Evolutionary conservation across 2,329 filamentous ascomycete species (phyloP).

Genomic region (Penicillium sclerotigenum): DNA sequence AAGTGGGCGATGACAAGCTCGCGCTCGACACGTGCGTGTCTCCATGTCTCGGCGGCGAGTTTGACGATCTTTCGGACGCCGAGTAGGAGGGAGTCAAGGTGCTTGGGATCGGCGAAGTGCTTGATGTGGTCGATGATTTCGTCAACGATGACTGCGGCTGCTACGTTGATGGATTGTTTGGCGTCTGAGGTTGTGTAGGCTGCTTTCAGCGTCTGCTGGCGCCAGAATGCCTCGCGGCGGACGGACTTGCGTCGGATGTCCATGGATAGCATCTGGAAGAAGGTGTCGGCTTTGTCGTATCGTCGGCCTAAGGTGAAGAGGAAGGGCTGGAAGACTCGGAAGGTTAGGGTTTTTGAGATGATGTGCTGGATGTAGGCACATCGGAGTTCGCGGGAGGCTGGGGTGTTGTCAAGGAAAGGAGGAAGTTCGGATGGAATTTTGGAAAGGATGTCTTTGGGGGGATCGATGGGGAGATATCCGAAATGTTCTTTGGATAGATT

Average conservation of each 20-base stretch:
- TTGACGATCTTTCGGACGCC: constrained; percentile 56
- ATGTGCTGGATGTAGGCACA: constrained; percentile 55
- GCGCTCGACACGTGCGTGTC: constrained; percentile 56
- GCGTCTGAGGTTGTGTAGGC: constrained; percentile 56
- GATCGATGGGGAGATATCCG: constrained; percentile 50
- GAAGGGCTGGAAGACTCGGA: constrained; percentile 57
- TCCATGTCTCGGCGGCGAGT: constrained; percentile 57
- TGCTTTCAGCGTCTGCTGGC: constrained; percentile 57
- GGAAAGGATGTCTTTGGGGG: constrained; percentile 49
- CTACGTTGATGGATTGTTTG: constrained; percentile 55
- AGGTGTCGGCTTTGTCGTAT: constrained; percentile 55
- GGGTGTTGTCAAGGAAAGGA: constrained; percentile 53
- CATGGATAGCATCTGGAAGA: constrained; percentile 54
- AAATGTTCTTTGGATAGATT: constrained; percentile 53
- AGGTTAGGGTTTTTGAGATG: constrained; percentile 56
- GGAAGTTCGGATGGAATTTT: constrained; percentile 54
- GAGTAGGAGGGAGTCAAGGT: constrained; percentile 50
- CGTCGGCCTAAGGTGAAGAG: constrained; percentile 54
- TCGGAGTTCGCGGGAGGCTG: constrained; percentile 51
- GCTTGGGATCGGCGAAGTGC: constrained; percentile 51
- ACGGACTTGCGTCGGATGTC: constrained; percentile 57
- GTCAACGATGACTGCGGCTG: constrained; percentile 54
- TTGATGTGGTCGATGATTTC: constrained; percentile 56
- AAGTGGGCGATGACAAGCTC: constrained; percentile 54
- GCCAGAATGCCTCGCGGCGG: constrained; percentile 57